Evolutionary conservation across 2,329 filamentous ascomycete species (phyloP), one percentile per base, ranked within the genome.

Genomic region (Chrysoporthe puriensis): DNA sequence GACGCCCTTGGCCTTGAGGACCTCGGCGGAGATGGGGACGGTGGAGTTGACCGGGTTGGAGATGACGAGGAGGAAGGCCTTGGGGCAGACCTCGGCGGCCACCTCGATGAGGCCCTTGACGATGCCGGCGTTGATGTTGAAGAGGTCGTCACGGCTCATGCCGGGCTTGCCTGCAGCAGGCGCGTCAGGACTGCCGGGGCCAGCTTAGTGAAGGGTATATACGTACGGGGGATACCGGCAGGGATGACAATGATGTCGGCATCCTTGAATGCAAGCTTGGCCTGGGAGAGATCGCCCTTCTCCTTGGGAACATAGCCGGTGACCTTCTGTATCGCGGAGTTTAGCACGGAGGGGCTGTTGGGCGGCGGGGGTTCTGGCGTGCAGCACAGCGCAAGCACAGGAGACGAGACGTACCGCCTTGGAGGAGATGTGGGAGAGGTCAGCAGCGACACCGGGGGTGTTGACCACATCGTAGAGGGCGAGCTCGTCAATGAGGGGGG

Each of bases 41-140:
- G 96, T 99, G 64, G 94, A 97, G 90, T 99, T 99, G 82, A 99
- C 96, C 69, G 96, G 96, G 89, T 99, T 99, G 77, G 95, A 98
- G 82, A 99, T 99, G 85, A 99, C 90, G 73, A 98, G 90, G 79
- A 97, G 89, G 84, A 91, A 97, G 66, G 96, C 96, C 80, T 97
- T 96, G 79, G 96, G 96, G 79, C 90, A 90, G 77, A 91, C 89
- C 79, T 97, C 90, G 74, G 95, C 94, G 75, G 93, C 89, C 64
- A 92, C 90, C 85, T 97, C 91, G 75, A 96, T 91, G 73, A 99
- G 87, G 74, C 93, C 94, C 84, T 96, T 93, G 78, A 99, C 96
- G 78, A 99, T 99, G 76, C 94, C 93, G 70, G 96, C 96, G 81
- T 99, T 99, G 87, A 97, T 97, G 85, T 97, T 97, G 91, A 99